These are phyloP conservation scores for Striga asiatica DNA, from an alignment of 257 asterid species.

Conservation along the genomic window DNA sequence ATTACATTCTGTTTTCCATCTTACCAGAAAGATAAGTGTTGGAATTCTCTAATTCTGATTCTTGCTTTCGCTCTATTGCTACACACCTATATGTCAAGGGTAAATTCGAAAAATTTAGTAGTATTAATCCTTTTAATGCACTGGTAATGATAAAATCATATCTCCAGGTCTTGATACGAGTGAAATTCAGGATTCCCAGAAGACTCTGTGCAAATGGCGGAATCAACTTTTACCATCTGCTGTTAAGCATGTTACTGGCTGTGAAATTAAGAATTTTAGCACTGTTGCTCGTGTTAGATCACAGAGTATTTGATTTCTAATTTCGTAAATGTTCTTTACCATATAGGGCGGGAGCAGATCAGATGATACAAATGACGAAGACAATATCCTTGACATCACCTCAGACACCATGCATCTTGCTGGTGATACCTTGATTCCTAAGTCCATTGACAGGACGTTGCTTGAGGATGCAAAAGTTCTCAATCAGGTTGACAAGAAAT, in stretches of 20 bases:
- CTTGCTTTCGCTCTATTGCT: slow-evolving; percentile 7
- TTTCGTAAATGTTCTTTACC: slow-evolving; percentile 15
- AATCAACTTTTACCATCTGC: slow-evolving; percentile 21
- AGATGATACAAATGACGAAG: slow-evolving; percentile 27
- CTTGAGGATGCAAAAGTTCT: slow-evolving; percentile 77
- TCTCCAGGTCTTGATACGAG: slow-evolving; percentile 34
- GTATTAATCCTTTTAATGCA: slow-evolving; percentile 1
- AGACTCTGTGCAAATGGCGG: slow-evolving; percentile 47
- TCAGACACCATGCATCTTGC: slow-evolving; percentile 54
- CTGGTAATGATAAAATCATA: slow-evolving; percentile 11
- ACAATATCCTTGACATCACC: slow-evolving; percentile 51
- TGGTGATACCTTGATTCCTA: slow-evolving; percentile 62
- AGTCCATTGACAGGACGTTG: slow-evolving; percentile 58
- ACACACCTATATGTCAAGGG: slow-evolving; percentile 2
- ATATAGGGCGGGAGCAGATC: slow-evolving; percentile 31
- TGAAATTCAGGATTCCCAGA: slow-evolving; percentile 27
- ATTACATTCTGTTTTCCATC: slow-evolving; percentile 2
- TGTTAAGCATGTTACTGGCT: slow-evolving; percentile 32
- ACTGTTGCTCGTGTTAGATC: slow-evolving; percentile 1
- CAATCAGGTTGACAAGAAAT: slow-evolving; percentile 88
- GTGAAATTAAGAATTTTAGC: slow-evolving; percentile 17
- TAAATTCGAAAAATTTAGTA: slow-evolving; percentile 7
- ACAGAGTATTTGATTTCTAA: slow-evolving; percentile 8
- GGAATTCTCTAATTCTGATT: slow-evolving; percentile 7
- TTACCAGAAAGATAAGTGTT: background rate